phyloP scores from a whole-genome alignment of 257 asterid species.

The Rauvolfia tetraphylla region DNA sequence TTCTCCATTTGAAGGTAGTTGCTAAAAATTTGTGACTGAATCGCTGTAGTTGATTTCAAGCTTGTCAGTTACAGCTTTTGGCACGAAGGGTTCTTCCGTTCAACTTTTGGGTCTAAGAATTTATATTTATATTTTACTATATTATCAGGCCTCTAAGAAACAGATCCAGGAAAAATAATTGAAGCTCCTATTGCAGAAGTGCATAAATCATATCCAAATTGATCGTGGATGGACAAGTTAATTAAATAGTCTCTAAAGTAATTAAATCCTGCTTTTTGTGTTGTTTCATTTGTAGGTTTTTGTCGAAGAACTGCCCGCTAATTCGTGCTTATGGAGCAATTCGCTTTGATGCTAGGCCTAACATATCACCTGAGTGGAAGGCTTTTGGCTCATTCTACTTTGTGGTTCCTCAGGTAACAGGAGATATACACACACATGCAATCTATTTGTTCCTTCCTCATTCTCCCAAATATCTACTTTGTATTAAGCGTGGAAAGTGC shows the following conservation, averaged over 20 bases:
- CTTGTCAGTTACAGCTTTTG: neutral
- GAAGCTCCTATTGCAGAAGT: neutral
- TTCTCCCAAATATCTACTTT: neutral
- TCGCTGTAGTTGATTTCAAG: neutral
- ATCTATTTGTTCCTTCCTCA: neutral
- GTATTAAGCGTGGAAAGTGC: neutral
- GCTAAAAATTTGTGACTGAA: neutral
- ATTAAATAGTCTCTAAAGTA: neutral
- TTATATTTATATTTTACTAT: too few species aligned
- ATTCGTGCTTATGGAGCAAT: conserved; percentile 96
- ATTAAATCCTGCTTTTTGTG: conserved; percentile 13
- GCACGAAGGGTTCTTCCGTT: neutral
- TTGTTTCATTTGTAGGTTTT: conserved; percentile 44
- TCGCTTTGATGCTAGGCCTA: conserved; percentile 69
- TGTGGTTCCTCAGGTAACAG: conserved; percentile 87
- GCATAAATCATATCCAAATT: neutral
- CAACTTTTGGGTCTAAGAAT: neutral
- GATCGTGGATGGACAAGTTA: neutral
- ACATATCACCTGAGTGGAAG: conserved; percentile 72
- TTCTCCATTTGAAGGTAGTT: neutral
- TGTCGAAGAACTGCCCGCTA: conserved; percentile 75
- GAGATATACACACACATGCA: neutral
- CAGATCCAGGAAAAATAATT: too few species aligned
- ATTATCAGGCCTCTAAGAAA: too few species aligned
- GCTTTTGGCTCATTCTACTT: conserved; percentile 89